Conservation (phyloP, 805 yeast species). For the Wickerhamomyces ciferrii region DNA sequence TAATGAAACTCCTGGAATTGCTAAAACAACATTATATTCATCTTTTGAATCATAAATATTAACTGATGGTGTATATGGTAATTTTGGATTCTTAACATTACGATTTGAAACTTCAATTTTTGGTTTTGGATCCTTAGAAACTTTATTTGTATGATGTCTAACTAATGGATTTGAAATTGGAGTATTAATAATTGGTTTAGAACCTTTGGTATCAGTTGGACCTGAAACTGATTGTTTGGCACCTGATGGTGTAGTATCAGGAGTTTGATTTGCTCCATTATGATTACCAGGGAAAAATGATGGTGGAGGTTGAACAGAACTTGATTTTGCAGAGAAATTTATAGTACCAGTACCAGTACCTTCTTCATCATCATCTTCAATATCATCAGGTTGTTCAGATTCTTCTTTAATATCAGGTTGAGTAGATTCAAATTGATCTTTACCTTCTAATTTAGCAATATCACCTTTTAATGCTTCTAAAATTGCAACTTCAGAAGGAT, state of each 20-base stretch:
- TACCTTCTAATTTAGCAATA: neutral
- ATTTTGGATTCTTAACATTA: constrained; percentile 21
- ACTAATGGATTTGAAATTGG: constrained; percentile 7
- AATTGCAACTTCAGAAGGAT: neutral
- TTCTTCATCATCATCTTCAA: neutral
- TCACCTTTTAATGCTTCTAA: neutral
- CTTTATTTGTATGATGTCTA: constrained; percentile 19
- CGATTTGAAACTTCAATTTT: constrained; percentile 21
- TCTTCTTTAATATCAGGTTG: neutral
- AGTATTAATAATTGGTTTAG: constrained; percentile 1
- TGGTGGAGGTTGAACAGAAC: neutral
- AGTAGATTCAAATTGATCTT: neutral
- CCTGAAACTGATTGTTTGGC: neutral
- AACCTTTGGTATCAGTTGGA: constrained; percentile 1
- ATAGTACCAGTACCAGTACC: neutral
- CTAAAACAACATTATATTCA: constrained; percentile 41
- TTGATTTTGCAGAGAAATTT: neutral
- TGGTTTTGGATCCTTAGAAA: constrained; percentile 19
- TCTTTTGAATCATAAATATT: constrained; percentile 49
- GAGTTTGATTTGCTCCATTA: neutral
- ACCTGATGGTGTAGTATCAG: neutral
- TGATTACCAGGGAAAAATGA: neutral
- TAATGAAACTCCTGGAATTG: constrained; percentile 56
- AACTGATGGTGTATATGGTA: constrained; percentile 54
- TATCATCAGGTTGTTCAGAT: neutral